phyloP scores from a whole-genome alignment of 352 stramenopile species.

The Globisporangium yorkense region DNA sequence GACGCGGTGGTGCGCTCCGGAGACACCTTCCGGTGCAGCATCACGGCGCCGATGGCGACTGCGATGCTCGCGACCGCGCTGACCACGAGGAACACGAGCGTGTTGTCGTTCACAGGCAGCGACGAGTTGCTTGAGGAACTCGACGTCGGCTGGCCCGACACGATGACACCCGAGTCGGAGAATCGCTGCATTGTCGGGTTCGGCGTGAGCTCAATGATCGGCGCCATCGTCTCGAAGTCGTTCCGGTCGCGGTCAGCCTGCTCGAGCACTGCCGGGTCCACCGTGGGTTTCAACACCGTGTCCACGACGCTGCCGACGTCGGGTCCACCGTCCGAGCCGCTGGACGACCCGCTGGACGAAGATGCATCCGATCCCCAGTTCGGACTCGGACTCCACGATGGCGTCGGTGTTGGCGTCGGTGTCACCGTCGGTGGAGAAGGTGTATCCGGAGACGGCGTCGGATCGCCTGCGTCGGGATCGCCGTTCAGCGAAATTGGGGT shows the following conservation, averaged over 20 bases:
- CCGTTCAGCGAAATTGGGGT: neutral
- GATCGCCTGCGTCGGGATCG: slow-evolving; percentile 8
- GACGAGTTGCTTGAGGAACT: slow-evolving; percentile 1
- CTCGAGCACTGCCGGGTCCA: slow-evolving; percentile 3
- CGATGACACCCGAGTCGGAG: neutral
- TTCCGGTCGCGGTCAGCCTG: slow-evolving; percentile 5
- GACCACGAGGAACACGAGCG: slow-evolving; percentile 16
- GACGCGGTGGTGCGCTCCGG: slow-evolving; percentile 6
- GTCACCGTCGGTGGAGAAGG: neutral
- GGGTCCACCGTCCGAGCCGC: neutral
- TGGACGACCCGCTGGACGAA: neutral
- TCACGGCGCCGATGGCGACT: slow-evolving; percentile 11
- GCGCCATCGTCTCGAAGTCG: slow-evolving; percentile 15
- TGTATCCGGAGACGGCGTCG: neutral
- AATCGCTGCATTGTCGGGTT: slow-evolving; percentile 1
- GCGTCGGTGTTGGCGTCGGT: neutral
- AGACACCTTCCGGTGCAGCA: slow-evolving; percentile 5
- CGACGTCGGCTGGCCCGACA: slow-evolving; percentile 6
- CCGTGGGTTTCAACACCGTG: neutral
- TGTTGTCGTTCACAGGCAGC: slow-evolving; percentile 8
- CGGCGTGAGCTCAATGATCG: slow-evolving; percentile 10
- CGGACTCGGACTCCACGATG: neutral
- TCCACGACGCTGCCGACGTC: neutral
- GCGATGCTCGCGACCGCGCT: slow-evolving; percentile 5
- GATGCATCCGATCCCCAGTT: neutral